Base-by-base conservation (phyloP, 352 stramenopile genomes). In the Pythium rhizo-oryzae region DNA sequence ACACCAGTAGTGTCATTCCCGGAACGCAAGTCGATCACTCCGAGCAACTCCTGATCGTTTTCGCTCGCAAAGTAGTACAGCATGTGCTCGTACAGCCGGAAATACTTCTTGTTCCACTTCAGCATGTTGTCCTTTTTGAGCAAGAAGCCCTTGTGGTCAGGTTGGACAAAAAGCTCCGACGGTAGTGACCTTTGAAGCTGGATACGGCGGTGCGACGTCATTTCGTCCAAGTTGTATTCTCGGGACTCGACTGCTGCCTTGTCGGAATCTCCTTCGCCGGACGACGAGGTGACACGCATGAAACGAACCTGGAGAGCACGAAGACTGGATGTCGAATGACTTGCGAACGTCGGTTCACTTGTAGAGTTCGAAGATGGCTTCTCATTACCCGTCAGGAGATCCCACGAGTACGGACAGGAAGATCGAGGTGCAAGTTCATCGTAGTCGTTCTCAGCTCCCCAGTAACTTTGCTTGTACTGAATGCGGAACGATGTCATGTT, bases 401-500 rank as follows among this genome's bases (percentile, higher is more conserved):
- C 90, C 90, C 90, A 97, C 28, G 89, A 91, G 56, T 96, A 97
- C 23, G 90, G 67, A 57, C 83, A 92, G 0, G 85, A 96, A 28
- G 80, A 84, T 15, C 86, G 80, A 15, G 86, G 87, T 8, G 82
- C 63, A 2, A 97, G 59, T 30, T 94, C 82, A 50, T 97, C 90
- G 44, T 87, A 96, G 59, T 89, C 78, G 24, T 79, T 84, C 21
- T 89, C 81, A 8, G 77, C 74, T 23, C 83, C 81, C 89, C 89
- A 96, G 43, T 81, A 84, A 23, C 77, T 77, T 67, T 97, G 89
- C 59, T 92, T 92, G 73, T 87, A 96, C 59, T 92, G 81, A 52
- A 97, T 93, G 39, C 87, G 84, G 70, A 94, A 95, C 19, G 88
- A 96, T 24, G 90, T 96, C 80, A 94, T 93, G 75, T 97, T 97